These are phyloP conservation scores for Fusarium ambrosium DNA, from an alignment of 2,329 filamentous ascomycete genomes.

Conservation along the genomic window DNA sequence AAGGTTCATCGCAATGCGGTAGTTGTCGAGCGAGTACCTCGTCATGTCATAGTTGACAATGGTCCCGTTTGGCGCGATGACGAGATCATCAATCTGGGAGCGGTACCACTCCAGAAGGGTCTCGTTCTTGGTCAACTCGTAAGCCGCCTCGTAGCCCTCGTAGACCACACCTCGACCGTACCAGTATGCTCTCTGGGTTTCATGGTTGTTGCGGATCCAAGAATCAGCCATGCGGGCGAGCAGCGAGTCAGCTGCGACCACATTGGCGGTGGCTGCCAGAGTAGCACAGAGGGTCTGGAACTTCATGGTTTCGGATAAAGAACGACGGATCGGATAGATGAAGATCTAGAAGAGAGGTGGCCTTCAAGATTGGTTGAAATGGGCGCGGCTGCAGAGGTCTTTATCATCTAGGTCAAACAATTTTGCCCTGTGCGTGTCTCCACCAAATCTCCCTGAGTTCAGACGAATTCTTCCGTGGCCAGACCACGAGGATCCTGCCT, in stretches of 20 bases:
- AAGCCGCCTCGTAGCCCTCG: slow-evolving; percentile 43
- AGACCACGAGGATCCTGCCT: slow-evolving; percentile 5
- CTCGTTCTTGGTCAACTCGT: slow-evolving; percentile 58
- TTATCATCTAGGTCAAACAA: not conserved
- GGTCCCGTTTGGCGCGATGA: slow-evolving; percentile 57
- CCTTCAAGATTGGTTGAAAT: slow-evolving; percentile 11
- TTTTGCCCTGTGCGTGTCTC: not conserved
- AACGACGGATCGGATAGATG: not conserved
- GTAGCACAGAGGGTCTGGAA: slow-evolving; percentile 34
- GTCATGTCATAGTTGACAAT: slow-evolving; percentile 60
- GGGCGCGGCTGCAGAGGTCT: not conserved
- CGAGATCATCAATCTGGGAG: slow-evolving; percentile 60
- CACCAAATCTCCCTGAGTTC: not conserved
- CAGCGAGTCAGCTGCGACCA: slow-evolving; percentile 29
- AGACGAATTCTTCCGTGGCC: slow-evolving; percentile 4
- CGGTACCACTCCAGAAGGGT: slow-evolving; percentile 60
- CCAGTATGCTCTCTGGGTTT: slow-evolving; percentile 40
- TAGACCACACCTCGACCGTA: slow-evolving; percentile 39
- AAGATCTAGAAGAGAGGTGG: not conserved
- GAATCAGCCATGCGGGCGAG: slow-evolving; percentile 36
- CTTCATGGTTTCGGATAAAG: slow-evolving; percentile 28
- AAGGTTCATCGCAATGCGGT: slow-evolving; percentile 66
- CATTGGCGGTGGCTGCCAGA: slow-evolving; percentile 34
- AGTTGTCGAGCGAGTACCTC: slow-evolving; percentile 65
- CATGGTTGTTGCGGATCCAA: slow-evolving; percentile 40